Conservation (phyloP, 345 rosid species). For the Excoecaria agallocha region DNA sequence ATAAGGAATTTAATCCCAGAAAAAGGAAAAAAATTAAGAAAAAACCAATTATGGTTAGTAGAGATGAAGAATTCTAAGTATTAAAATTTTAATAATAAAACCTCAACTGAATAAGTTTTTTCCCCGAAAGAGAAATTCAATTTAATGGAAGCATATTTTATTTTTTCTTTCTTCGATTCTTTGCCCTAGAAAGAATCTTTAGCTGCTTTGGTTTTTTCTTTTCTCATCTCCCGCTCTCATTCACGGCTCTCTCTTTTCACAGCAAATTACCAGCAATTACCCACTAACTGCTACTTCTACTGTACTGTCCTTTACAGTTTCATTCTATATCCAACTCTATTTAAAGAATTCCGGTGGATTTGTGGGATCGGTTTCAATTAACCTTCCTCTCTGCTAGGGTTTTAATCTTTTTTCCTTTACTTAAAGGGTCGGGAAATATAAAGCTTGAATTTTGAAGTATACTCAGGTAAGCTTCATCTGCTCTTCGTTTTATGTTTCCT, state of each 20-base stretch:
- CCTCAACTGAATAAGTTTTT: too few species aligned
- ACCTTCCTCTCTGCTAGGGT: neutral
- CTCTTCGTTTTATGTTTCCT: neutral
- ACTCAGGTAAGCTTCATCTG: neutral
- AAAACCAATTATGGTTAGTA: too few species aligned
- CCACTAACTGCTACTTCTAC: neutral
- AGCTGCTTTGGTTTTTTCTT: neutral
- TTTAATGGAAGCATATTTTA: neutral
- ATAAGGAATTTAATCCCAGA: too few species aligned
- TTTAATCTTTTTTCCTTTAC: neutral
- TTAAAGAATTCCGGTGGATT: neutral
- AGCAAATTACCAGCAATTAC: neutral
- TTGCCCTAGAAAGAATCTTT: neutral
- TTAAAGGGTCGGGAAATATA: too few species aligned
- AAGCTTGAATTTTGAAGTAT: neutral
- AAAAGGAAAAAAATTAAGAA: neutral
- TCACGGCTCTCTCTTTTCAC: neutral
- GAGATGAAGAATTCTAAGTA: too few species aligned
- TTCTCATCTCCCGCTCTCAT: slow-evolving; percentile 1
- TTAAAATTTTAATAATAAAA: too few species aligned
- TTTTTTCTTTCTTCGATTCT: neutral
- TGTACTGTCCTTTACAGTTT: neutral
- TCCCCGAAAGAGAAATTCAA: too few species aligned
- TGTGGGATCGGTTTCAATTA: neutral
- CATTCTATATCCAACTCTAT: neutral